phyloP scores from a whole-genome alignment of 1,284 basidiomycete genomes.

The Somion occarium region DNA sequence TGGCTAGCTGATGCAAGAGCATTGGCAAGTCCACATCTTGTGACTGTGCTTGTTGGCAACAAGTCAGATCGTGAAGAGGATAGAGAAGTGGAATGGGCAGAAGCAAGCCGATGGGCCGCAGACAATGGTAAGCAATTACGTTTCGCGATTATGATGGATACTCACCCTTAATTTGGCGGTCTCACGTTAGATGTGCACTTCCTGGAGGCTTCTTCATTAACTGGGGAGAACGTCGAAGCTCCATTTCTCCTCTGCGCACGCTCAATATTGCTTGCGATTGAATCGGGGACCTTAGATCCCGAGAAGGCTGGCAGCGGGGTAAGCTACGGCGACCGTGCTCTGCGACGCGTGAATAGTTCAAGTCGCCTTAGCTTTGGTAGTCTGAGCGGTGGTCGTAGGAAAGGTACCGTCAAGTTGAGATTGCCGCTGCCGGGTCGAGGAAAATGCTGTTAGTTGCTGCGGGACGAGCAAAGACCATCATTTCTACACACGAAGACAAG shows the following conservation, averaged over 20 bases:
- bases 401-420: constrained; percentile 53
- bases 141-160: neutral
- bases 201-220: constrained; percentile 88
- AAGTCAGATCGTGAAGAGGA: constrained; percentile 94
- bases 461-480: neutral
- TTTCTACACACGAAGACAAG: neutral
- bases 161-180: neutral
- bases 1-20: constrained; percentile 94
- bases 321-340: constrained; percentile 90
- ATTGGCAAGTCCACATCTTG: constrained; percentile 83
- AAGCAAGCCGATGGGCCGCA: constrained; percentile 92
- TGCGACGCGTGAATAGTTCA: constrained; percentile 82
- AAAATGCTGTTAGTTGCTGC: constrained; percentile 25
- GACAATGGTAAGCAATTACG: constrained; percentile 66
- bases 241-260: constrained; percentile 91
- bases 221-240: constrained; percentile 90
- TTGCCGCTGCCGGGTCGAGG: constrained; percentile 50
- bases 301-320: constrained; percentile 93
- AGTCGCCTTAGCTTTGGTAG: constrained; percentile 80
- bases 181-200: constrained; percentile 74
- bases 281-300: constrained; percentile 88
- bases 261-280: constrained; percentile 90
- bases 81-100: constrained; percentile 90
- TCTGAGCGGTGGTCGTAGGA: constrained; percentile 56
- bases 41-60: constrained; percentile 91